Base-by-base conservation (phyloP, 495 filamentous ascomycete species). In the Podospora pseudopauciseta region DNA sequence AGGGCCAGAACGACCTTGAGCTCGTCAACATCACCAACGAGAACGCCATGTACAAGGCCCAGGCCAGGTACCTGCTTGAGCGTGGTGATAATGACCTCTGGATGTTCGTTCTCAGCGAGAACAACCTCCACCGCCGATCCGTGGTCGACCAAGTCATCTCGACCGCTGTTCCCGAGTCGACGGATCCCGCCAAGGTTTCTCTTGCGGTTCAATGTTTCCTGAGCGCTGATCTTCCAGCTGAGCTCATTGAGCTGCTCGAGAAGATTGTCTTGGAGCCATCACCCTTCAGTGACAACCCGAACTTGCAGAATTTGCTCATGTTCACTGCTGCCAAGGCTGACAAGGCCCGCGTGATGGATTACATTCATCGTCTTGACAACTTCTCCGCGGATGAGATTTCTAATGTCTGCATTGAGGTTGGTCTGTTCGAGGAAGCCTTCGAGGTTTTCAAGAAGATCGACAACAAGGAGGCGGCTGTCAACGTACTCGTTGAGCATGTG, bases 181-280 rank as follows among this genome's bases (percentile, higher is more conserved):
- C 86, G 18, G 95, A 98, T 71, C 96, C 95, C 3, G 91, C 96
- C 72, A 95, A 96, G 82, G 94, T 99, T 49, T 97, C 93, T 16
- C 86, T 96, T 67, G 96, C 96, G 53, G 95, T 99, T 60, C 91
- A 94, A 71, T 90, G 92, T 49, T 97, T 99, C 84, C 85, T 99
- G 65, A 87, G 87, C 49, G 89, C 88, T 66, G 96, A 99, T 74
- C 84, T 99, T 67, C 96, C 96, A 6, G 89, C 88, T 32, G 96
- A 99, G 81, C 84, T 99, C 53, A 97, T 99, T 68, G 96, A 99
- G 79, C 87, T 99, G 56, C 86, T 99, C 15, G 96, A 99, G 82
- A 99, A 99, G 89, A 99, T 99, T 68, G 95, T 99, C 62, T 85
- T 99, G 23, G 96, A 99, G 81, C 96, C 96, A 19, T 96, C 94